Conservation (phyloP, 805 yeast species). For the Lipomyces lipofer region DNA sequence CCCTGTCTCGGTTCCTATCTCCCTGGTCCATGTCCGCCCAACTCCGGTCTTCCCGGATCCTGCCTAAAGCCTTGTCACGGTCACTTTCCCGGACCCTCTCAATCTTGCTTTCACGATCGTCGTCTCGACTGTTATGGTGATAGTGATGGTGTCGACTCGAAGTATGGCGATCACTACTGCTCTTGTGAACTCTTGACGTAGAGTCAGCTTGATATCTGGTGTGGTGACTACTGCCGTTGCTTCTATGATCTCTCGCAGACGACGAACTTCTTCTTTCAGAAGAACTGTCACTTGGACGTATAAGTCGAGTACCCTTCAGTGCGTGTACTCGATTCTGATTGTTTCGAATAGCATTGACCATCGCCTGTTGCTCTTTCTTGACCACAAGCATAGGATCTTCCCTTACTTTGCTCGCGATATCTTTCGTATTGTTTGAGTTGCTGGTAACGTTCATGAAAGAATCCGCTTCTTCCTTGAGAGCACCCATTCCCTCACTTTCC, state of each 20-base stretch:
- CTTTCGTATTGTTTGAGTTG: slow-evolving; percentile 26
- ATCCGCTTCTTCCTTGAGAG: slow-evolving; percentile 17
- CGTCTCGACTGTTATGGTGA: slow-evolving; percentile 4
- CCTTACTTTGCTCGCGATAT: slow-evolving; percentile 34
- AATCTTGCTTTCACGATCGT: slow-evolving; percentile 4
- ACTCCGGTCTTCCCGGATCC: neutral
- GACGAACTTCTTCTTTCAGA: slow-evolving; percentile 1
- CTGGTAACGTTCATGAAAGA: slow-evolving; percentile 18
- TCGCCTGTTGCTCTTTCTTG: slow-evolving; percentile 39
- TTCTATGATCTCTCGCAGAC: neutral
- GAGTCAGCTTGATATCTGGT: neutral
- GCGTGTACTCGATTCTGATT: slow-evolving; percentile 26
- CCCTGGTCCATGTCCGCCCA: neutral
- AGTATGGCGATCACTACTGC: slow-evolving; percentile 5
- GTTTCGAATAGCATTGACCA: slow-evolving; percentile 20
- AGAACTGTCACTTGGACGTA: neutral
- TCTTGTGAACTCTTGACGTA: neutral
- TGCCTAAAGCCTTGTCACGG: too few species aligned
- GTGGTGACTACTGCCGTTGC: neutral
- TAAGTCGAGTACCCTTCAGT: slow-evolving; percentile 11
- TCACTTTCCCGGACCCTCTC: slow-evolving; percentile 2
- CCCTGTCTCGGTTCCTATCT: neutral
- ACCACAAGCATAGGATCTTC: slow-evolving; percentile 57
- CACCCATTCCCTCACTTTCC: slow-evolving; percentile 28
- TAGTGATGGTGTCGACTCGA: slow-evolving; percentile 8